phyloP scores from a whole-genome alignment of 2,329 filamentous ascomycete species.

The Periconia digitata region DNA sequence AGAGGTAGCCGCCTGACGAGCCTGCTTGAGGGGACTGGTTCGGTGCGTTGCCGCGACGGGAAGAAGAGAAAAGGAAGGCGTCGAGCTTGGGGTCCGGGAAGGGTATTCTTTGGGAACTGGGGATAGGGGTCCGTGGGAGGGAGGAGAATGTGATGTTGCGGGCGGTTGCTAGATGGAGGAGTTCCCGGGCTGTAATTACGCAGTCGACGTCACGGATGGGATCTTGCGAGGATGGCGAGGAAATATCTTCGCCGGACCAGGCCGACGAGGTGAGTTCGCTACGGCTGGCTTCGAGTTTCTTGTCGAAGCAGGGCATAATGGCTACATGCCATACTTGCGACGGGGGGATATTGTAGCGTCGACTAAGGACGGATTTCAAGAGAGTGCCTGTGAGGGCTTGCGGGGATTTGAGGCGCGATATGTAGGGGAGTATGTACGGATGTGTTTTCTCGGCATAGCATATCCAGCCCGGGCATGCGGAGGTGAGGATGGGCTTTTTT shows the following conservation, averaged over 20 bases:
- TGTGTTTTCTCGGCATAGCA: slow-evolving; percentile 99
- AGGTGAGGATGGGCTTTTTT: slow-evolving; percentile 72
- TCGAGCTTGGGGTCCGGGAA: slow-evolving; percentile 76
- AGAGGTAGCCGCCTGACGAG: slow-evolving; percentile 84
- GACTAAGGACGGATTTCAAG: slow-evolving; percentile 81
- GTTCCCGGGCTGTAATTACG: slow-evolving; percentile 94
- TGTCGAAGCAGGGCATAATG: slow-evolving; percentile 98
- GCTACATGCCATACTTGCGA: slow-evolving; percentile 91
- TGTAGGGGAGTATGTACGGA: slow-evolving; percentile 85
- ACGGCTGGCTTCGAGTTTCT: slow-evolving; percentile 94
- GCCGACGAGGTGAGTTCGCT: slow-evolving; percentile 83
- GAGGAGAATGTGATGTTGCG: slow-evolving; percentile 75
- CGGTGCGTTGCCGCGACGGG: slow-evolving; percentile 31
- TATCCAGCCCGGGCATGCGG: slow-evolving; percentile 95
- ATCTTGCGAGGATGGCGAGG: slow-evolving; percentile 20
- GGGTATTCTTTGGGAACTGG: slow-evolving; percentile 48
- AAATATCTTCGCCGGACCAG: slow-evolving; percentile 56
- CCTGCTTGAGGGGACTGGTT: slow-evolving; percentile 62
- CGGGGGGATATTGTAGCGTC: slow-evolving; percentile 69
- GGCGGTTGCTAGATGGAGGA: slow-evolving; percentile 84
- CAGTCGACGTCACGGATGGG: slow-evolving; percentile 87
- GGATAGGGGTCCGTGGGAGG: slow-evolving; percentile 63
- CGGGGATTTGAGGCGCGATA: slow-evolving; percentile 89
- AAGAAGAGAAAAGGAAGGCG: slow-evolving; percentile 70
- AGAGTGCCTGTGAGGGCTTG: slow-evolving; percentile 90